Evolutionary conservation across 164 flowering plant species (phyloP).

Genomic region (Piper betle): DNA sequence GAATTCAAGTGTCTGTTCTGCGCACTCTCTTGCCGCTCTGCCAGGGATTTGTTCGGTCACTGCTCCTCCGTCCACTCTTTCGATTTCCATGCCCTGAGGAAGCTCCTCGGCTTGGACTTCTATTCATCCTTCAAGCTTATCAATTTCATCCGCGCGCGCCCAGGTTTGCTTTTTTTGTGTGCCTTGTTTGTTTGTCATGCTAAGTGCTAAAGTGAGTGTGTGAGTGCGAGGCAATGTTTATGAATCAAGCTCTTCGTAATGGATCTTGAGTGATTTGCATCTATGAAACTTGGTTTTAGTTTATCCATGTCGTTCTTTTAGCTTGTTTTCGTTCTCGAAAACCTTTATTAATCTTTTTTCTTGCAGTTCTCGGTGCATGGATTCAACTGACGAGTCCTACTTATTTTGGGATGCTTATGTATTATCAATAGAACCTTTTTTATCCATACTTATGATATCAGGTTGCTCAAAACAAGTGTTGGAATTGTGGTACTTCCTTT

Average conservation of each 20-base stretch:
- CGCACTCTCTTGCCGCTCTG: conserved; percentile 26
- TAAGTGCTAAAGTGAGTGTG: no score
- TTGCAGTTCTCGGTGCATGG: no score
- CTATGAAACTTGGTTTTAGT: neutral
- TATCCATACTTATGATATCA: conserved; percentile 7
- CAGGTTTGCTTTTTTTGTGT: conserved; percentile 28
- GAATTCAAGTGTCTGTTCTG: conserved; percentile 64
- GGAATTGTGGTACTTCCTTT: conserved; percentile 42
- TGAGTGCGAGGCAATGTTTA: neutral
- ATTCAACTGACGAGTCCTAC: no score
- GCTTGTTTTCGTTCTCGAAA: neutral
- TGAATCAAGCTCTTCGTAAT: neutral
- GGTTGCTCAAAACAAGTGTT: conserved; percentile 64
- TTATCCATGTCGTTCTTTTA: neutral
- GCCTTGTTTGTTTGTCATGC: no score
- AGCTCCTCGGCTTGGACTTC: conserved; percentile 47
- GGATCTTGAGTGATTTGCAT: neutral
- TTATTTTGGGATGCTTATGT: no score
- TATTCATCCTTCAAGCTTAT: conserved; percentile 76
- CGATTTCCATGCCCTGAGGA: conserved; percentile 39
- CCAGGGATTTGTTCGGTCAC: conserved; percentile 44
- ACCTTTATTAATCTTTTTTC: no score
- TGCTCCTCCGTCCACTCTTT: conserved; percentile 47
- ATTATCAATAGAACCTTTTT: no score
- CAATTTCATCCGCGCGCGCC: conserved; percentile 71